These are phyloP conservation scores for Colletotrichum tanaceti DNA, from an alignment of 2,329 filamentous ascomycete species.

Conservation along the genomic window DNA sequence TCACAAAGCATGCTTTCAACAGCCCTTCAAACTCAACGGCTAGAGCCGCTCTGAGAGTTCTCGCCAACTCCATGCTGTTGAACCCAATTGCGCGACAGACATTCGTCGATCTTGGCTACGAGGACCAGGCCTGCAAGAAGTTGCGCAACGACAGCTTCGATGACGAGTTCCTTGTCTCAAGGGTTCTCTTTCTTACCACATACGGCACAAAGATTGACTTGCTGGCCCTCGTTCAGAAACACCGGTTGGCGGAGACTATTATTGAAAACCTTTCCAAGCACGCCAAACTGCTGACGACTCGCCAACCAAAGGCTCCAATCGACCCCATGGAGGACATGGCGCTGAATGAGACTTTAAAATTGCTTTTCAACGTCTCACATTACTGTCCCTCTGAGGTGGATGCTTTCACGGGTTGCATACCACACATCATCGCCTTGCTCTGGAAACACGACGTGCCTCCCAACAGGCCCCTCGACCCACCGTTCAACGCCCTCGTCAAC, in stretches of 20 bases:
- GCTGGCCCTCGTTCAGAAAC: constrained; percentile 70
- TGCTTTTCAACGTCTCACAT: constrained; percentile 89
- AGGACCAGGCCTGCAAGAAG: constrained; percentile 74
- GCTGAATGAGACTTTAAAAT: constrained; percentile 83
- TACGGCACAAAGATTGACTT: constrained; percentile 80
- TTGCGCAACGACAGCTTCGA: constrained; percentile 81
- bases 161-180: constrained; percentile 86
- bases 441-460: constrained; percentile 67
- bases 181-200: constrained; percentile 83
- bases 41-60: constrained; percentile 80
- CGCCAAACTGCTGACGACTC: constrained; percentile 56
- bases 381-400: constrained; percentile 71
- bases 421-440: constrained; percentile 78
- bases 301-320: constrained; percentile 46
- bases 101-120: constrained; percentile 77
- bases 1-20: constrained; percentile 80
- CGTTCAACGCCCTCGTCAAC: constrained; percentile 80
- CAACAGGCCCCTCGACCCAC: constrained; percentile 76
- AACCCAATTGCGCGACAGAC: constrained; percentile 75
- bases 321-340: constrained; percentile 81
- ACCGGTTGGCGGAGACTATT: constrained; percentile 76
- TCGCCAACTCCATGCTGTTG: constrained; percentile 87
- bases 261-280: constrained; percentile 78
- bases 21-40: constrained; percentile 71
- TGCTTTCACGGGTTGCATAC: constrained; percentile 75